Conservation (phyloP, 352 stramenopile genomes). For the Phytophthora hibernalis region DNA sequence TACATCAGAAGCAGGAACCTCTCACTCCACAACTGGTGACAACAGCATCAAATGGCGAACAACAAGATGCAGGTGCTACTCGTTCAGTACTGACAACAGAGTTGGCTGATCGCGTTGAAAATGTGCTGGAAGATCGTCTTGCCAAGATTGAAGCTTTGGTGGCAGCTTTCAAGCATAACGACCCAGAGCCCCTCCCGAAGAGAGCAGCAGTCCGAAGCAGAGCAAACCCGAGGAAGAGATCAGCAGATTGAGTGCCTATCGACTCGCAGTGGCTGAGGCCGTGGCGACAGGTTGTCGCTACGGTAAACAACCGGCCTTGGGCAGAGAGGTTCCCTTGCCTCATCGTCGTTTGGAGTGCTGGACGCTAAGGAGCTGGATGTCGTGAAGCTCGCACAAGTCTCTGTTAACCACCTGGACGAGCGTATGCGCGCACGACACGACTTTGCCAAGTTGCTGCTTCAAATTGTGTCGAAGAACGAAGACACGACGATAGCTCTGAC, state of each 20-base stretch:
- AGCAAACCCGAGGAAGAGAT: neutral
- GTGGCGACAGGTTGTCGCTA: slow-evolving; percentile 33
- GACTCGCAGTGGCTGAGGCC: slow-evolving; percentile 28
- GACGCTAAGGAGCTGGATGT: slow-evolving; percentile 11
- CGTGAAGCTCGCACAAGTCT: neutral
- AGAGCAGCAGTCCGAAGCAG: neutral
- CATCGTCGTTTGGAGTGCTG: slow-evolving; percentile 30
- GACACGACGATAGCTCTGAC: neutral
- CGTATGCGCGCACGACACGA: slow-evolving; percentile 38
- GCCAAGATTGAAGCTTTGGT: slow-evolving; percentile 37
- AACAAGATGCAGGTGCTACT: neutral
- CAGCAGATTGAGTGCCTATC: slow-evolving; percentile 20
- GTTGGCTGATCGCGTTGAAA: slow-evolving; percentile 23
- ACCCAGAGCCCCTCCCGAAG: neutral
- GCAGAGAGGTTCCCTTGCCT: slow-evolving; percentile 6
- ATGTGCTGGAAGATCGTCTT: slow-evolving; percentile 36
- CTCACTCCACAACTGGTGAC: neutral
- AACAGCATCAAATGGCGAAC: neutral
- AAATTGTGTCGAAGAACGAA: slow-evolving; percentile 16
- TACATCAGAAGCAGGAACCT: slow-evolving; percentile 50
- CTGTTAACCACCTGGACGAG: slow-evolving; percentile 30
- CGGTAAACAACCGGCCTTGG: slow-evolving; percentile 7
- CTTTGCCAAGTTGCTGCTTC: slow-evolving; percentile 46
- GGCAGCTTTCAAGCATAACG: slow-evolving; percentile 14
- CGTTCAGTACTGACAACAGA: slow-evolving; percentile 14